Evolutionary conservation across 2,329 filamentous ascomycete genomes (phyloP).

Genomic region (Microdochium bolleyi): DNA sequence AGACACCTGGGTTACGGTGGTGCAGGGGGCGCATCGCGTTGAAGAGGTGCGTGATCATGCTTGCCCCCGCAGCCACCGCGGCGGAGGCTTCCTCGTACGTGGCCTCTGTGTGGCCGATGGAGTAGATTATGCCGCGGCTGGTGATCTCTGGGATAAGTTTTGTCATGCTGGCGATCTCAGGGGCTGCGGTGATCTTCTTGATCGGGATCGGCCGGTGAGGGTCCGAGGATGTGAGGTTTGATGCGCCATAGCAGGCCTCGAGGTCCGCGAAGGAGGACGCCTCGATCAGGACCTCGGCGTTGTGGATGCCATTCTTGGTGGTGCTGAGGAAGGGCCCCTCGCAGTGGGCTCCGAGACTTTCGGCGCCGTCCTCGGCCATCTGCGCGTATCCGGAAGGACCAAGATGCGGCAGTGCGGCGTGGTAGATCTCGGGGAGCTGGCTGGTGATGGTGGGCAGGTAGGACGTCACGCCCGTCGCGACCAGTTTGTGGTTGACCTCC

Average conservation of each 20-base stretch:
- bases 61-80: conserved; percentile 67
- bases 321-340: conserved; percentile 85
- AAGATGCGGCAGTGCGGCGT: conserved; percentile 69
- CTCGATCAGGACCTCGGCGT: conserved; percentile 59
- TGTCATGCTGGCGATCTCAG: conserved; percentile 67
- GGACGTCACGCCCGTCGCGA: conserved; percentile 77
- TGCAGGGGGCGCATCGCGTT: conserved; percentile 89
- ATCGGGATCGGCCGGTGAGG: conserved; percentile 38
- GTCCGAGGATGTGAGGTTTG: conserved; percentile 47
- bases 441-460: conserved; percentile 83
- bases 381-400: conserved; percentile 59
- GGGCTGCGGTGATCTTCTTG: conserved; percentile 79
- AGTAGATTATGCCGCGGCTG: conserved; percentile 61
- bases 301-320: conserved; percentile 82
- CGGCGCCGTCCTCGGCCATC: conserved; percentile 61
- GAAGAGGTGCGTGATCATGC: conserved; percentile 90
- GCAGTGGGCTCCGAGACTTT: conserved; percentile 83
- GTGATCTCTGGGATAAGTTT: conserved; percentile 59
- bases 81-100: conserved; percentile 73
- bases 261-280: conserved; percentile 59
- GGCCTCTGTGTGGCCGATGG: conserved; percentile 81
- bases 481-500: conserved; percentile 62
- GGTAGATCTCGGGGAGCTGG: conserved; percentile 73
- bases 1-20: conserved; percentile 85
- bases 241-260: conserved; percentile 61